These are phyloP conservation scores for Bremia lactucae DNA, from an alignment of 352 stramenopile species.

Conservation along the genomic window DNA sequence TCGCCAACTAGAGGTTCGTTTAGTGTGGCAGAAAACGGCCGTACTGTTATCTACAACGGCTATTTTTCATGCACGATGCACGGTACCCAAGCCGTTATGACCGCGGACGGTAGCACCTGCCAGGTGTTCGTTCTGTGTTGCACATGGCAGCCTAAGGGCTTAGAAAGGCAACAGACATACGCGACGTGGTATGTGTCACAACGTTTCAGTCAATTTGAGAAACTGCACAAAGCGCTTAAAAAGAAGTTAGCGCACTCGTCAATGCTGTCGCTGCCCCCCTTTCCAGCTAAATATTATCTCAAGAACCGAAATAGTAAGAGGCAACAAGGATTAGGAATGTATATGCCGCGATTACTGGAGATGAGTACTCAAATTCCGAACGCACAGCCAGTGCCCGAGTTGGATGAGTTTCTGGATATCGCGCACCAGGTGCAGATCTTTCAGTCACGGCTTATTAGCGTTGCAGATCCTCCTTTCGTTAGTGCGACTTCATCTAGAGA, in stretches of 20 bases:
- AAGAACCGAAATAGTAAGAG: constrained; percentile 23
- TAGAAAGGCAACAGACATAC: not conserved
- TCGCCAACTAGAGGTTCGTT: constrained; percentile 13
- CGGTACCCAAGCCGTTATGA: constrained; percentile 16
- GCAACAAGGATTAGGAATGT: constrained; percentile 21
- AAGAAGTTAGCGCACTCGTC: constrained; percentile 14
- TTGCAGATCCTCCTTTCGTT: constrained; percentile 7
- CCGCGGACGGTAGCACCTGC: constrained; percentile 10
- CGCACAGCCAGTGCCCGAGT: constrained; percentile 17
- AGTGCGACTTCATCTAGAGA: constrained; percentile 2
- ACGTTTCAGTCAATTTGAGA: constrained; percentile 36
- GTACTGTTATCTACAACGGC: constrained; percentile 19
- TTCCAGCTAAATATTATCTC: constrained; percentile 33
- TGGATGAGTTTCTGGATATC: constrained; percentile 33
- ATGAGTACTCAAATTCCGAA: constrained; percentile 24
- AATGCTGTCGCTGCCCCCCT: constrained; percentile 16
- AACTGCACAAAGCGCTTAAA: constrained; percentile 24
- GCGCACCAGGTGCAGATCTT: constrained; percentile 27
- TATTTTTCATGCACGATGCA: constrained; percentile 25
- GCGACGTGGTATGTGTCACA: constrained; percentile 34
- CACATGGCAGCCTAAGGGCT: constrained; percentile 16
- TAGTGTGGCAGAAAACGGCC: constrained; percentile 13
- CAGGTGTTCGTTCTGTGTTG: constrained; percentile 33
- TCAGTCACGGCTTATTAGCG: constrained; percentile 8
- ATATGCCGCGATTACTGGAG: constrained; percentile 24